Evolutionary conservation across 495 filamentous ascomycete genomes (phyloP).

Genomic region (Neurospora sublineolata): DNA sequence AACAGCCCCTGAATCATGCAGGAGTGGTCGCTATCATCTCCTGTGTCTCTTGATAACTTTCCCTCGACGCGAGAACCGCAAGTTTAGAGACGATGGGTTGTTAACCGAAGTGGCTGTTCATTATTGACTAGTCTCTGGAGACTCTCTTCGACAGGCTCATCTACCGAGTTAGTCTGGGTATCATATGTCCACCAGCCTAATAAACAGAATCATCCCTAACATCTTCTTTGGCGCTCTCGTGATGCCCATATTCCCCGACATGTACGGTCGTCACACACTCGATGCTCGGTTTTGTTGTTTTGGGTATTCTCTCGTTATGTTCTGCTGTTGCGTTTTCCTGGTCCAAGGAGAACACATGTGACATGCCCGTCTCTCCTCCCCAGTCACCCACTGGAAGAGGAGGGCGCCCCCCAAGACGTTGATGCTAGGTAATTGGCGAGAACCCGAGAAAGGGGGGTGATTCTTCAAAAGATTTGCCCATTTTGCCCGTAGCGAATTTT

Average conservation of each 20-base stretch:
- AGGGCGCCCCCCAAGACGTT: conserved; percentile 4
- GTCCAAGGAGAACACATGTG: conserved; percentile 1
- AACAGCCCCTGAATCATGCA: neutral
- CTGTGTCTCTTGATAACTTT: neutral
- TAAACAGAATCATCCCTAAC: neutral
- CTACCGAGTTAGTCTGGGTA: neutral
- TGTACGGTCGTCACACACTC: neutral
- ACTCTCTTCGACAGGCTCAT: neutral
- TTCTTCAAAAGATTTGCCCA: conserved; percentile 31
- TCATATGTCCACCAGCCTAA: neutral
- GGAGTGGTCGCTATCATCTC: neutral
- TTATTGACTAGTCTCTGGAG: neutral
- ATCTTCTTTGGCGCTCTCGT: conserved; percentile 1
- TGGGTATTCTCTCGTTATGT: neutral
- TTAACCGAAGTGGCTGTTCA: neutral
- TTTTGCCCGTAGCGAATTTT: conserved; percentile 34
- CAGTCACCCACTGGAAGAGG: neutral
- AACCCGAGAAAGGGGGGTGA: conserved; percentile 10
- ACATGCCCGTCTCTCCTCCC: neutral
- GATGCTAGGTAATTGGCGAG: conserved; percentile 11
- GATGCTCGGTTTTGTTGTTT: neutral
- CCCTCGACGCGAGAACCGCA: neutral
- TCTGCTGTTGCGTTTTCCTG: neutral
- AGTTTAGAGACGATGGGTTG: neutral
- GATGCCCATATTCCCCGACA: neutral